Evolutionary conservation across 345 rosid genomes (phyloP).

Genomic region (Angophora floribunda): DNA sequence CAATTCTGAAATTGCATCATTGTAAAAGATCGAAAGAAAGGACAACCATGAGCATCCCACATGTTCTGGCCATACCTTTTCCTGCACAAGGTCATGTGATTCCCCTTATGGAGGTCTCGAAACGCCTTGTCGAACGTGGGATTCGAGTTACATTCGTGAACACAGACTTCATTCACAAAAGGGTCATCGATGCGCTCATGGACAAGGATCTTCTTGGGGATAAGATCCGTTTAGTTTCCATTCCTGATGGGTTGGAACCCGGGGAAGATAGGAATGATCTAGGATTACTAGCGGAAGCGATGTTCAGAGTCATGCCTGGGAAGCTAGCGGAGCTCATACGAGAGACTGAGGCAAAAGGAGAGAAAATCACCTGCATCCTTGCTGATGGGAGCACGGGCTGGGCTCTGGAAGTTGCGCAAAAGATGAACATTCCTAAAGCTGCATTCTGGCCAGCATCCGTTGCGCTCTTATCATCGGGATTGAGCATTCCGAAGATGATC

Average conservation of each 20-base stretch:
- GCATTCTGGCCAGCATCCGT: conserved; percentile 6
- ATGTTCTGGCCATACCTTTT: neutral
- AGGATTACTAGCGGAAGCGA: neutral
- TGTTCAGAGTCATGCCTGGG: neutral
- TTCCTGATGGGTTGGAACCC: neutral
- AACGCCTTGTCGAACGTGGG: neutral
- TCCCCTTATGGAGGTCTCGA: conserved; percentile 4
- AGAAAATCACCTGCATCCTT: neutral
- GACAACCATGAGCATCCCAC: neutral
- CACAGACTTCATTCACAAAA: neutral
- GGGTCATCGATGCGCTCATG: neutral
- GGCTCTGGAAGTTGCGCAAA: neutral
- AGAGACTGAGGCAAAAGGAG: neutral
- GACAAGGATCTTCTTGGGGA: neutral
- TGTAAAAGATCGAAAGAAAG: neutral
- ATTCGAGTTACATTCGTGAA: neutral
- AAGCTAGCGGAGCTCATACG: neutral
- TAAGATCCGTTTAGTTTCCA: neutral
- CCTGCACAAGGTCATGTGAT: conserved; percentile 3
- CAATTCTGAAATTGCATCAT: neutral
- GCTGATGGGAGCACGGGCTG: conserved; percentile 1
- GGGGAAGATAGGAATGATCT: neutral
- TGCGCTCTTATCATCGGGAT: neutral
- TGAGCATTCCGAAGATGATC: neutral
- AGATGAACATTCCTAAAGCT: neutral